Conservation (phyloP, 768 basidiomycete species). For the Candolleomyces efflorescens region DNA sequence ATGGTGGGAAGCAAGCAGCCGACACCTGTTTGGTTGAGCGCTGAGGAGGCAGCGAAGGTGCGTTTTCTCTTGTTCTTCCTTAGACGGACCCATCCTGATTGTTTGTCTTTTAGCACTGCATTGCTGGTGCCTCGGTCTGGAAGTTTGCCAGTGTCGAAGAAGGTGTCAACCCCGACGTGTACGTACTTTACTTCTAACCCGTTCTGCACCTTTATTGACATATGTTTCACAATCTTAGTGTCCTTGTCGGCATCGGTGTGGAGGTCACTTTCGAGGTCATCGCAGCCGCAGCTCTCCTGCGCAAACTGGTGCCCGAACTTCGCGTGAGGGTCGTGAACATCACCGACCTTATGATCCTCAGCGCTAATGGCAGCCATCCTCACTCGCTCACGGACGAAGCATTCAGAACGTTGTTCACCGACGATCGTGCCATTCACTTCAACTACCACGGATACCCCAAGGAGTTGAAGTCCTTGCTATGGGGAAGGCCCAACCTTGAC, state of each 20-base stretch:
- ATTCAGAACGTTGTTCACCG: slow-evolving; percentile 71
- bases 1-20: slow-evolving; percentile 90
- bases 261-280: slow-evolving; percentile 89
- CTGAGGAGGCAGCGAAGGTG: slow-evolving; percentile 71
- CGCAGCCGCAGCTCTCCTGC: slow-evolving; percentile 77
- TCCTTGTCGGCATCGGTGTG: slow-evolving; percentile 83
- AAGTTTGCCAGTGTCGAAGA: slow-evolving; percentile 73
- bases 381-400: slow-evolving; percentile 60
- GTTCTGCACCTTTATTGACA: neutral
- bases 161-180: slow-evolving; percentile 71
- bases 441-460: slow-evolving; percentile 84
- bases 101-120: slow-evolving; percentile 55
- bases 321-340: slow-evolving; percentile 88
- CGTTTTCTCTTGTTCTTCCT: slow-evolving; percentile 8
- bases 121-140: slow-evolving; percentile 87
- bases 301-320: slow-evolving; percentile 62
- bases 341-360: slow-evolving; percentile 84
- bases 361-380: slow-evolving; percentile 65
- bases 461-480: slow-evolving; percentile 64
- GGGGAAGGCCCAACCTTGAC: slow-evolving; percentile 46
- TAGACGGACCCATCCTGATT: slow-evolving; percentile 6
- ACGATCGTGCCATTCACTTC: slow-evolving; percentile 64
- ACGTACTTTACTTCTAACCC: slow-evolving; percentile 16
- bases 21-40: slow-evolving; percentile 71
- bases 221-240: slow-evolving; percentile 30